Evolutionary conservation across 2,329 filamentous ascomycete species (phyloP).

Genomic region (Ophiostoma novo-ulmi): DNA sequence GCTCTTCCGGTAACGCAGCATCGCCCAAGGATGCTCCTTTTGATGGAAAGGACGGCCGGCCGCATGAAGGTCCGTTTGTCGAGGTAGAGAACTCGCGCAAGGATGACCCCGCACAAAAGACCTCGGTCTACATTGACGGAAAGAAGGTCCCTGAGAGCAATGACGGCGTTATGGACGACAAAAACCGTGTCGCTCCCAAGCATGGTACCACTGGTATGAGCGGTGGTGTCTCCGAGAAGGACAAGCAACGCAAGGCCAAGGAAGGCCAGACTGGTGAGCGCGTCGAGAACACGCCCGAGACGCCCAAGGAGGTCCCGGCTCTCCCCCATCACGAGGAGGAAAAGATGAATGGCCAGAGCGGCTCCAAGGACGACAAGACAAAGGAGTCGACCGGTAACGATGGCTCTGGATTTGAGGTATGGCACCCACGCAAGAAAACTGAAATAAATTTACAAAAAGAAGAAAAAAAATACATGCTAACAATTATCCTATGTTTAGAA

Average conservation of each 20-base stretch:
- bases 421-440: slow-evolving; percentile 22
- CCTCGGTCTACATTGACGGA: slow-evolving; percentile 51
- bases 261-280: slow-evolving; percentile 62
- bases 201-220: slow-evolving; percentile 84
- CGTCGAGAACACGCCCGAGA: slow-evolving; percentile 68
- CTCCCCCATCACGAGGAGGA: slow-evolving; percentile 76
- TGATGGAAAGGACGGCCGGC: slow-evolving; percentile 89
- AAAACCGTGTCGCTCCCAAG: slow-evolving; percentile 67
- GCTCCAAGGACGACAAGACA: slow-evolving; percentile 36
- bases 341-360: slow-evolving; percentile 48
- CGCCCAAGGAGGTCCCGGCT: slow-evolving; percentile 79
- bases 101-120: slow-evolving; percentile 41
- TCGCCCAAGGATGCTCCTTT: slow-evolving; percentile 73
- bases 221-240: slow-evolving; percentile 83
- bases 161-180: slow-evolving; percentile 92
- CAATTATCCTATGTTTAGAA: slow-evolving; percentile 49
- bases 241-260: slow-evolving; percentile 65
- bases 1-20: neutral
- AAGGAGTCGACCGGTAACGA: slow-evolving; percentile 38
- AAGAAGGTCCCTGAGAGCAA: slow-evolving; percentile 58
- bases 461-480: neutral
- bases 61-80: slow-evolving; percentile 79
- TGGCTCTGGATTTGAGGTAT: slow-evolving; percentile 55
- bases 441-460: neutral
- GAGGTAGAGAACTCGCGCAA: slow-evolving; percentile 45